A percentile compares a stretch with the other conserved stretches of the same genome.
Evolutionary conservation across 2,329 filamentous ascomycete species (phyloP).

Genomic region (Zasmidium citrigriseum): DNA sequence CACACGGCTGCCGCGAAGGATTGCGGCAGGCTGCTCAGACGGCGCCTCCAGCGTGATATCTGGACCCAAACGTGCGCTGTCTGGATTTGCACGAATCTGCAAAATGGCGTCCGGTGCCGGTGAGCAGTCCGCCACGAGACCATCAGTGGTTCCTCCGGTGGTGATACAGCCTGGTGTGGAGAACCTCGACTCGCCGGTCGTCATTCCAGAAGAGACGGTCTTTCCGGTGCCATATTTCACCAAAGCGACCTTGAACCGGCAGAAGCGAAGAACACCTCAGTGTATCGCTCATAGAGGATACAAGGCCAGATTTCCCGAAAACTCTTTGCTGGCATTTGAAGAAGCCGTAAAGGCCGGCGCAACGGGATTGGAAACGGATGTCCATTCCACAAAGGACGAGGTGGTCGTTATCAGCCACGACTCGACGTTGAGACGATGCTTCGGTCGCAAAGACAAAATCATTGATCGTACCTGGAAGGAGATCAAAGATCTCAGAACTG

Average conservation of each 20-base stretch:
- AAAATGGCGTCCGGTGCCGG: slow-evolving; percentile 2
- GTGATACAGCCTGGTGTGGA: slow-evolving; percentile 33
- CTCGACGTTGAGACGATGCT: slow-evolving; percentile 75
- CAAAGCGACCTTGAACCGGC: slow-evolving; percentile 22
- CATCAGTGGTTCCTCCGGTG: slow-evolving; percentile 28
- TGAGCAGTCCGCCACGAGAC: slow-evolving; percentile 12
- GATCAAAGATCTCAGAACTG: slow-evolving; percentile 67
- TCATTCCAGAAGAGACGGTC: slow-evolving; percentile 22
- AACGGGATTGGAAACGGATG: slow-evolving; percentile 83
- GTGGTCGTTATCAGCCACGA: slow-evolving; percentile 77
- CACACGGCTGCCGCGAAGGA: not conserved
- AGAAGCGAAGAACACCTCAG: slow-evolving; percentile 57
- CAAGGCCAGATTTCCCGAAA: slow-evolving; percentile 79
- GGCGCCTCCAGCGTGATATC: not conserved
- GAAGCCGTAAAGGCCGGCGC: slow-evolving; percentile 73
- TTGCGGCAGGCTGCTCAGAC: not conserved
- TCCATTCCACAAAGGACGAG: slow-evolving; percentile 79
- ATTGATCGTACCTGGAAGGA: slow-evolving; percentile 76
- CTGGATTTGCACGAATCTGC: not conserved
- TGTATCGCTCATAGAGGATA: slow-evolving; percentile 78
- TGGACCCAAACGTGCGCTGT: not conserved
- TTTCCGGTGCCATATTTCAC: slow-evolving; percentile 28
- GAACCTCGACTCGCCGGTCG: slow-evolving; percentile 28
- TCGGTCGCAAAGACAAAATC: slow-evolving; percentile 71
- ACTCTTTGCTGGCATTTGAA: slow-evolving; percentile 77